A percentile compares a stretch with the other conserved stretches of the same genome.
Conservation (phyloP, 768 basidiomycete genomes). For the Boletales sp. region DNA sequence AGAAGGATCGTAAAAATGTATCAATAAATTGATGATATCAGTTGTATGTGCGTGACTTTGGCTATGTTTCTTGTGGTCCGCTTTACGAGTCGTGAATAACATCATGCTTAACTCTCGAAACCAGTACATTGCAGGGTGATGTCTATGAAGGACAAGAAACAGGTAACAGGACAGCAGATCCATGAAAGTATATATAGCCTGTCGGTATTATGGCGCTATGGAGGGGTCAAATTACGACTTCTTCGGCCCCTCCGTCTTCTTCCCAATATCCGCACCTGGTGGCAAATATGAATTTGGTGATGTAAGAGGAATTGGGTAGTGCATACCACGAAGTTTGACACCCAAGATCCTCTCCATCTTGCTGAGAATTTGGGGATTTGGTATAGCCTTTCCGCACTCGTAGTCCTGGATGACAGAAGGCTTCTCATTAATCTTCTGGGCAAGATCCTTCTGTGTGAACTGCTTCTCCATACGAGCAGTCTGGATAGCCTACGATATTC, state of each 20-base stretch:
- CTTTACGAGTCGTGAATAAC: background rate
- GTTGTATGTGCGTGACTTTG: background rate
- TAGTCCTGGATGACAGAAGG: slow-evolving; percentile 86
- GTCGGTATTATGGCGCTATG: slow-evolving; percentile 32
- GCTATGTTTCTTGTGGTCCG: background rate
- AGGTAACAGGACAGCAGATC: slow-evolving; percentile 16
- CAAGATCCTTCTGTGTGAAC: slow-evolving; percentile 88
- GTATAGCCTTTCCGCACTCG: slow-evolving; percentile 83
- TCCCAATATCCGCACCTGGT: slow-evolving; percentile 76
- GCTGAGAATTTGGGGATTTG: slow-evolving; percentile 78
- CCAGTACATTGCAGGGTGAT: slow-evolving; percentile 20
- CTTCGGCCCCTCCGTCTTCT: slow-evolving; percentile 78
- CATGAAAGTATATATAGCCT: slow-evolving; percentile 12
- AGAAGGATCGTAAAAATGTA: slow-evolving; percentile 24
- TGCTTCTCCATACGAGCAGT: slow-evolving; percentile 72
- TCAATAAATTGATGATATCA: background rate
- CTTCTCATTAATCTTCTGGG: slow-evolving; percentile 92
- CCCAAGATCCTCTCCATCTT: slow-evolving; percentile 86
- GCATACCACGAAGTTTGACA: slow-evolving; percentile 85
- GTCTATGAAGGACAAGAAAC: slow-evolving; percentile 21
- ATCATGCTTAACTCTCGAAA: slow-evolving; percentile 1
- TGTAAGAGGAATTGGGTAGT: background rate
- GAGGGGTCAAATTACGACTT: slow-evolving; percentile 55
- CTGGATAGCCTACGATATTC: slow-evolving; percentile 67
- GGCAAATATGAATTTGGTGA: slow-evolving; percentile 1